These are phyloP conservation scores for Paralagenidium karlingii DNA, from an alignment of 352 stramenopile species.

Conservation along the genomic window DNA sequence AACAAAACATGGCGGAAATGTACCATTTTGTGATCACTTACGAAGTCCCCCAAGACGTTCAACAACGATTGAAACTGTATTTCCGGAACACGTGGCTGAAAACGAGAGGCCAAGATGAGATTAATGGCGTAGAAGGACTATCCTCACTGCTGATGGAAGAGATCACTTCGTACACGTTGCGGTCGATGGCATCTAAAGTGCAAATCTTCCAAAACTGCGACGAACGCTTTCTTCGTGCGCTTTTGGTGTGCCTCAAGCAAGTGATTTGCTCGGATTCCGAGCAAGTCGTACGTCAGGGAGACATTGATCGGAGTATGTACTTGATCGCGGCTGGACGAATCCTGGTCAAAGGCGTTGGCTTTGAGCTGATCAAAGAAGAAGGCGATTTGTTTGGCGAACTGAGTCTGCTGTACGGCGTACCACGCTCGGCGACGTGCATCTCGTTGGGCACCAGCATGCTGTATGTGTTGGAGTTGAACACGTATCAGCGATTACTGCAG, in stretches of 20 bases:
- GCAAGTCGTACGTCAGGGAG: slow-evolving; percentile 43
- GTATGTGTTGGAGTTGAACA: slow-evolving; percentile 67
- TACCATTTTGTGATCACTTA: slow-evolving; percentile 47
- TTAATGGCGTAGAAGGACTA: slow-evolving; percentile 36
- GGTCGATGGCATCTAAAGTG: slow-evolving; percentile 33
- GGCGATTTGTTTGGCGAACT: slow-evolving; percentile 71
- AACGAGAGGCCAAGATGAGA: slow-evolving; percentile 44
- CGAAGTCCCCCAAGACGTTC: slow-evolving; percentile 32
- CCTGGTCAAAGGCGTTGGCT: slow-evolving; percentile 39
- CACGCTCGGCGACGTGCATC: slow-evolving; percentile 53
- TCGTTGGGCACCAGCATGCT: slow-evolving; percentile 52
- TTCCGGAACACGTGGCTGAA: slow-evolving; percentile 62
- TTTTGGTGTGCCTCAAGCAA: slow-evolving; percentile 49
- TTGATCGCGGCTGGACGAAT: slow-evolving; percentile 53
- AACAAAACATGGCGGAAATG: slow-evolving; percentile 50
- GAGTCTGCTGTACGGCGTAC: slow-evolving; percentile 58
- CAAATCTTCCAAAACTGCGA: slow-evolving; percentile 58
- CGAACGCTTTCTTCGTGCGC: slow-evolving; percentile 42
- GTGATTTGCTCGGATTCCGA: slow-evolving; percentile 51
- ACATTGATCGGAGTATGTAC: slow-evolving; percentile 45
- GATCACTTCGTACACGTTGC: slow-evolving; percentile 56
- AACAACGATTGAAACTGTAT: slow-evolving; percentile 36
- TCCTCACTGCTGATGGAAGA: slow-evolving; percentile 50
- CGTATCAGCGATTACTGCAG: slow-evolving; percentile 51
- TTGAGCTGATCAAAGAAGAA: slow-evolving; percentile 60